A percentile compares a stretch with the other conserved stretches of the same genome.
Conservation (phyloP, 2,329 filamentous ascomycete species). For the Drechslerella coelobrocha region DNA sequence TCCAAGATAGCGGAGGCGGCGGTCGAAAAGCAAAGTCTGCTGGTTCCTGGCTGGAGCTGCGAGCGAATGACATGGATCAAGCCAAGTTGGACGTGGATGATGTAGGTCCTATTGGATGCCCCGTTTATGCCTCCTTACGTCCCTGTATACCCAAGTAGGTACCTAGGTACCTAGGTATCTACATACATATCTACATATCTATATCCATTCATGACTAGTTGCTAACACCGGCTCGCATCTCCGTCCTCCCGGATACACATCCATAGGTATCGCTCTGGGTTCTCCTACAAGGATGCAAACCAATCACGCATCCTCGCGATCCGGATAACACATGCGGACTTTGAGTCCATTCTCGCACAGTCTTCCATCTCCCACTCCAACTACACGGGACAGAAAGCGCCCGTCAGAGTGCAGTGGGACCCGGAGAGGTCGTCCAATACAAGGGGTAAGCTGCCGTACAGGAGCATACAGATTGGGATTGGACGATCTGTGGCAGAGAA, state of each 20-base stretch:
- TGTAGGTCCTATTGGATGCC: too few species aligned
- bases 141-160: slow-evolving; percentile 29
- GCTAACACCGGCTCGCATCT: too few species aligned
- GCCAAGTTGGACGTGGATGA: slow-evolving; percentile 67
- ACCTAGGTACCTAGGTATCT: slow-evolving; percentile 36
- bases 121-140: slow-evolving; percentile 51
- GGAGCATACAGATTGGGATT: slow-evolving; percentile 71
- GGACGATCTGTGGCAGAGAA: slow-evolving; percentile 60
- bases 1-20: slow-evolving; percentile 64
- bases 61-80: slow-evolving; percentile 72
- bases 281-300: slow-evolving; percentile 65
- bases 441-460: slow-evolving; percentile 60
- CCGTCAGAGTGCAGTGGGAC: slow-evolving; percentile 70
- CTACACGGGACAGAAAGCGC: slow-evolving; percentile 56
- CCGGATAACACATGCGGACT: slow-evolving; percentile 63
- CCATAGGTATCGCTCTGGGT: slow-evolving; percentile 65
- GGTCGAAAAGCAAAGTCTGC: slow-evolving; percentile 63
- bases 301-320: slow-evolving; percentile 68
- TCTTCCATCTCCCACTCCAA: slow-evolving; percentile 59
- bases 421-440: slow-evolving; percentile 65
- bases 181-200: slow-evolving; percentile 51
- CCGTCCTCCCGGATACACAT: too few species aligned
- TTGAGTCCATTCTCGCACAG: slow-evolving; percentile 56
- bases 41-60: slow-evolving; percentile 64
- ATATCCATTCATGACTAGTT: neutral